Evolutionary conservation across 1,284 basidiomycete genomes (phyloP), one percentile per base, ranked within the genome.

Genomic region (Ustilago xerochloae): DNA sequence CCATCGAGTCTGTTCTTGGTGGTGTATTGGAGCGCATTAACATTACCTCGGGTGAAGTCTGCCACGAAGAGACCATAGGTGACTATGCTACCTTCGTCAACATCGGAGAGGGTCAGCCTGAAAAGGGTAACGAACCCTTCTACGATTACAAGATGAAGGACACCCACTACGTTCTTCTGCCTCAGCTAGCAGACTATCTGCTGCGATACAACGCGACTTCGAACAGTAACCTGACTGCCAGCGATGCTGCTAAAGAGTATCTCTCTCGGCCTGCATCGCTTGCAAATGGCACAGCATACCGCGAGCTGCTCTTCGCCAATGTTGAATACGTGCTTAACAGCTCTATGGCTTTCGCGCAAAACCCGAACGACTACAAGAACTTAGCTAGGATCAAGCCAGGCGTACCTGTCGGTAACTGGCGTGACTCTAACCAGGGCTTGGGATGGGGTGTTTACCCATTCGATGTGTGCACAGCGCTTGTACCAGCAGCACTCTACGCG

Each of bases 401-500:
- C 1, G 68, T 85, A 36, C 77, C 80, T 6, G 85, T 86, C 1
- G 88, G 88, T 0, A 86, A 88, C 70, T 89, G 88, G 88, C 80
- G 88, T 43, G 88, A 89, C 75, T 87, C 86, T 26, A 86, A 86
- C 60, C 74, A 86, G 46, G 88, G 88, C 0, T 78, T 87, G 1
- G 88, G 87, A 8, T 87, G 85, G 71, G 87, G 87, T 4, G 81
- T 81, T 33, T 87, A 86, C 56, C 86, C 88, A 8, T 87, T 87
- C 67, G 88, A 88, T 71, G 86, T 88, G 26, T 87, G 87, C 56
- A 78, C 85, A 29, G 88, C 87, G 2, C 82, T 88, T 20, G 86
- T 88, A 5, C 87, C 87, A 7, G 87, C 87, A 3, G 87, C 87
- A 6, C 77, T 88, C 13, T 81, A 87, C 18, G 87, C 87, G 8